phyloP scores from a whole-genome alignment of 1,284 basidiomycete species.

The Coniferiporia sulphurascens region DNA sequence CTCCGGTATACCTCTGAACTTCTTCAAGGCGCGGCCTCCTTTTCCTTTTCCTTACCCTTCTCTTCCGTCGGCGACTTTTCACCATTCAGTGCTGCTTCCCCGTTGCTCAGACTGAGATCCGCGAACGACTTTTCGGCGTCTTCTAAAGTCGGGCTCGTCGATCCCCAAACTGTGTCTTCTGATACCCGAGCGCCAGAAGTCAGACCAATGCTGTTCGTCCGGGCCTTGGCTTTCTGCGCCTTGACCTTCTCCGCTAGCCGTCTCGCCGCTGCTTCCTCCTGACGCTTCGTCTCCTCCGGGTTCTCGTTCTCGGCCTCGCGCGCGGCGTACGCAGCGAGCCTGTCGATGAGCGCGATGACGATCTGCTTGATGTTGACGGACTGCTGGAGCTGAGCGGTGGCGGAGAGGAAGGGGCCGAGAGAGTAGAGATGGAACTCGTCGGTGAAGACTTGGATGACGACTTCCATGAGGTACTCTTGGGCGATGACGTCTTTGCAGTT shows the following conservation, averaged over 20 bases:
- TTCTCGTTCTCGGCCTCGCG: no score
- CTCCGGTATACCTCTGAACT: slow-evolving; percentile 90
- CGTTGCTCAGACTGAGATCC: no score
- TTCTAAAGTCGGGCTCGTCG: slow-evolving; percentile 22
- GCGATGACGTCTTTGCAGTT: slow-evolving; percentile 97
- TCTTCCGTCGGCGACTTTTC: slow-evolving; percentile 31
- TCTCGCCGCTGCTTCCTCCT: no score
- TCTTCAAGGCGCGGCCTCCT: slow-evolving; percentile 62
- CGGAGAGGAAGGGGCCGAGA: slow-evolving; percentile 89
- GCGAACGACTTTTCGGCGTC: no score
- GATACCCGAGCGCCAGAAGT: slow-evolving; percentile 8
- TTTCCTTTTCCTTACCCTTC: slow-evolving; percentile 46
- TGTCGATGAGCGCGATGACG: slow-evolving; percentile 92
- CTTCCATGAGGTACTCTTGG: slow-evolving; percentile 97
- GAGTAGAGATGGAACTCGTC: slow-evolving; percentile 95
- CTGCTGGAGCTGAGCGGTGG: slow-evolving; percentile 90
- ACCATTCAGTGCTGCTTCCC: no score
- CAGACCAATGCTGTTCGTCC: slow-evolving; percentile 42
- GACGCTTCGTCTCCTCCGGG: no score
- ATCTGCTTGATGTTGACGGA: slow-evolving; percentile 90
- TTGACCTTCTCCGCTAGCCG: no score
- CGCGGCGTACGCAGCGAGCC: no score
- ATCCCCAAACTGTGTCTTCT: slow-evolving; percentile 18
- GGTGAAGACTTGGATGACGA: slow-evolving; percentile 95
- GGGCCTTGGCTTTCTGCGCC: slow-evolving; percentile 53